Conservation (phyloP, 495 filamentous ascomycete genomes). For the Neurospora discreta region DNA sequence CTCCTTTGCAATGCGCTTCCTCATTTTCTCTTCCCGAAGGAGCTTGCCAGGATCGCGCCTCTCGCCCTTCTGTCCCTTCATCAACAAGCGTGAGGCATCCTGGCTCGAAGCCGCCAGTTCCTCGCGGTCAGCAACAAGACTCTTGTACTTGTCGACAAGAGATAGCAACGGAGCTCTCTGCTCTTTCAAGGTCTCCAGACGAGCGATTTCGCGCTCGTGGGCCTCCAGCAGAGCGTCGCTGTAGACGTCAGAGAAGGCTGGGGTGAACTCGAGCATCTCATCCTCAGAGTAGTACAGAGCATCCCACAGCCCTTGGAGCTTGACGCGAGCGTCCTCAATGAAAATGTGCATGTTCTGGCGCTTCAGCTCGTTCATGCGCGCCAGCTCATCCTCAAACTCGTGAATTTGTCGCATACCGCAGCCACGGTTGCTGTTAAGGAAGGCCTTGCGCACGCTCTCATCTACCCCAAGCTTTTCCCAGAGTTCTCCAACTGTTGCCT, state of each 20-base stretch:
- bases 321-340: constrained; percentile 83
- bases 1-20: constrained; percentile 91
- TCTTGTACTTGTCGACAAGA: constrained; percentile 73
- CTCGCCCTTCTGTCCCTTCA: constrained; percentile 78
- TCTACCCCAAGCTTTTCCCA: constrained; percentile 86
- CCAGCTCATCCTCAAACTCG: constrained; percentile 84
- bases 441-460: constrained; percentile 68
- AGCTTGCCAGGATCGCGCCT: constrained; percentile 87
- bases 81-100: constrained; percentile 87
- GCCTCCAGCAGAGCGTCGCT: constrained; percentile 82
- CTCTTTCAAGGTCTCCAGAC: constrained; percentile 71
- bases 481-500: constrained; percentile 59
- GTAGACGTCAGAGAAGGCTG: constrained; percentile 78
- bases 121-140: constrained; percentile 76
- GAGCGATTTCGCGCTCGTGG: constrained; percentile 79
- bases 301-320: constrained; percentile 92
- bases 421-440: constrained; percentile 57
- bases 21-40: constrained; percentile 96
- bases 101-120: constrained; percentile 79
- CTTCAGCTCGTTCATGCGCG: constrained; percentile 82
- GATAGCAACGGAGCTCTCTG: constrained; percentile 77
- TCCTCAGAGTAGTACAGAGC: constrained; percentile 88
- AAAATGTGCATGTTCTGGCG: constrained; percentile 89
- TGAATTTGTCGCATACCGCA: constrained; percentile 83
- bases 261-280: constrained; percentile 95